Evolutionary conservation across 345 rosid genomes (phyloP), one percentile per base, ranked within the genome.

Genomic region (Gossypium ekmanianum): DNA sequence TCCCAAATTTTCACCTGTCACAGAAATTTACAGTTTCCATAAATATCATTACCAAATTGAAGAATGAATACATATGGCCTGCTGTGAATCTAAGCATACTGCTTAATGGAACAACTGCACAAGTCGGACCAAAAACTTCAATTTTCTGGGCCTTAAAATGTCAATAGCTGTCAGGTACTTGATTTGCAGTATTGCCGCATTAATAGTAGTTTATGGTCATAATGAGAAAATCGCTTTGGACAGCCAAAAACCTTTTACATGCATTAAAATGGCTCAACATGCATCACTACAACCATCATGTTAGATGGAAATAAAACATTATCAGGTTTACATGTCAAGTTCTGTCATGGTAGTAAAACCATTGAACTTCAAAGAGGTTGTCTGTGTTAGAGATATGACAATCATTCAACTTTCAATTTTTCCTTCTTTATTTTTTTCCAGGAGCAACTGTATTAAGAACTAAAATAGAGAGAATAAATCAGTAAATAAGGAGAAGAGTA

Each of bases 1-100:
- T 85, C 93, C 96, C 96, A 89, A 77, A 89, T 87, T 82, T 87
- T 89, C 54, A 91, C 88, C 96, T 91, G 90, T 74, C 52, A 69
- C 52, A 74, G 61, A 54, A 68, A 12, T 71, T 26, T 3, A 72
- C 18, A 39, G n/a, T 59, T 78, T 67, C 67, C 52, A 71, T 43
- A 9, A 80, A 67, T 52, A 67, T 47, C 24, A 17, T n/a, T 51
- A 63, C 8, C 24, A 29, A 41, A 64, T 54, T 54, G 27, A 52
- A 59, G 27, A 20, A 71, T 6, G 10, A 62, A 67, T 2, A 44
- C 48, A 52, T 12, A 48, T 22, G 1, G 0, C 39, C 16, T 45
- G 24, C 7, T 5, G 56, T 3, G 43, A 11, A 47, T 54, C 58
- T 34, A 68, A 12, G 27, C 57, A 64, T 12, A 43, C n/a, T 16